Conservation (phyloP, 78 protist genomes). For the Dictyostelium purpureum region DNA sequence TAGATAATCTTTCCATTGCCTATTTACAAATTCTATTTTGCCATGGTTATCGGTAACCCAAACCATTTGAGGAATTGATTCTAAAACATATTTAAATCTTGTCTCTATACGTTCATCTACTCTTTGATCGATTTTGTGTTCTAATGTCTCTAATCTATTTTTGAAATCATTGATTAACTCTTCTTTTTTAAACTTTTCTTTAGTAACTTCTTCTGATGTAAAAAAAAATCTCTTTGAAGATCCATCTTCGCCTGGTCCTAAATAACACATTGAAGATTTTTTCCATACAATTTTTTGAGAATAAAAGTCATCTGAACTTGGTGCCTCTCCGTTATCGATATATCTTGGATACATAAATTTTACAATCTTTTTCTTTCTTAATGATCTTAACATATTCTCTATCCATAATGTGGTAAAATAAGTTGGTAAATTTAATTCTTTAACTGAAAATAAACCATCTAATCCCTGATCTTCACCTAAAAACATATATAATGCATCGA, state of each 20-base stretch:
- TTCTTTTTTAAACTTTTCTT: slow-evolving; percentile 39
- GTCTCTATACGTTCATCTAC: slow-evolving; percentile 32
- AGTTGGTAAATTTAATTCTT: slow-evolving; percentile 35
- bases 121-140: slow-evolving; percentile 12
- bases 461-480: background rate
- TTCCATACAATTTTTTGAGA: slow-evolving; percentile 36
- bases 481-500: background rate
- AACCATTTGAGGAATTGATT: slow-evolving; percentile 59
- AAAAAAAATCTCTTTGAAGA: slow-evolving; percentile 20
- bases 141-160: slow-evolving; percentile 23
- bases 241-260: background rate
- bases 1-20: slow-evolving; percentile 42
- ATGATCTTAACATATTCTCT: slow-evolving; percentile 29
- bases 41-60: slow-evolving; percentile 33
- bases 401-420: slow-evolving; percentile 27
- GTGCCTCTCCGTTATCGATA: background rate
- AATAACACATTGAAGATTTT: background rate
- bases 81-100: slow-evolving; percentile 32
- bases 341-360: slow-evolving; percentile 45
- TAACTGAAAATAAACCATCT: background rate
- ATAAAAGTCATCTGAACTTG: slow-evolving; percentile 30
- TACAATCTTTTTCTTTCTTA: background rate
- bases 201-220: slow-evolving; percentile 23
- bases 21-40: slow-evolving; percentile 42
- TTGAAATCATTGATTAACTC: background rate